Evolutionary conservation across 2,329 filamentous ascomycete genomes (phyloP), one percentile per base, ranked within the genome.

Genomic region (Botrytis galanthina): DNA sequence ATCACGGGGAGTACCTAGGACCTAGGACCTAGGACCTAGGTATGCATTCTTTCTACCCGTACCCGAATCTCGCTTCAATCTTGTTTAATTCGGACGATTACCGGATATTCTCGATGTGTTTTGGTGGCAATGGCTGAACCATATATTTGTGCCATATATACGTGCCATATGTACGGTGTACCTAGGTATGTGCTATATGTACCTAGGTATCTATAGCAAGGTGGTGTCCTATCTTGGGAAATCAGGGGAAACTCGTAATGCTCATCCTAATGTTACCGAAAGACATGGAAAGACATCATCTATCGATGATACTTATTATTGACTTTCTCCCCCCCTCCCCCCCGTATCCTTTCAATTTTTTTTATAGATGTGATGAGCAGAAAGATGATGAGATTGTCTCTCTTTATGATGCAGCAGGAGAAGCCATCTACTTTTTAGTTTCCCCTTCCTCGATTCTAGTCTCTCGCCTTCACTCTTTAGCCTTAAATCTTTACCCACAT

Each of bases 371-470:
- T 44, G 48, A 69, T 69, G 66, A 69, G 66, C 48, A 69, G n/a
- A 44, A 44, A 4, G 66, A 68, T 69, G 66, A 69, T 69, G 48
- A 57, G 64, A 68, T 68, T 68, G 48, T 68, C 35, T 68, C 66
- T 57, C 35, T 57, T 68, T 57, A 29, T 42, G 46, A 68, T 57
- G 48, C 64, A 54, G 48, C 46, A 68, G 46, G 37, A 68, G 16
- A 46, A 20, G 46, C 35, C 37, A 42, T 63, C 37, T 44, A 42
- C 26, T 42, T 20, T 42, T 37, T 64, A 32, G n/a, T 32, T 7
- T 44, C 61, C 32, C 39, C 37, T 57, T 57, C 51, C 51, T 29
- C n/a, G 51, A 57, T 57, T 29, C 51, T 57, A 57, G 51, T 57
- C 51, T 57, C 51, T 29, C 14, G 51, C n/a, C 51, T 57, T 29